Conservation (phyloP, 345 rosid species). For the Rhizophora apiculata region DNA sequence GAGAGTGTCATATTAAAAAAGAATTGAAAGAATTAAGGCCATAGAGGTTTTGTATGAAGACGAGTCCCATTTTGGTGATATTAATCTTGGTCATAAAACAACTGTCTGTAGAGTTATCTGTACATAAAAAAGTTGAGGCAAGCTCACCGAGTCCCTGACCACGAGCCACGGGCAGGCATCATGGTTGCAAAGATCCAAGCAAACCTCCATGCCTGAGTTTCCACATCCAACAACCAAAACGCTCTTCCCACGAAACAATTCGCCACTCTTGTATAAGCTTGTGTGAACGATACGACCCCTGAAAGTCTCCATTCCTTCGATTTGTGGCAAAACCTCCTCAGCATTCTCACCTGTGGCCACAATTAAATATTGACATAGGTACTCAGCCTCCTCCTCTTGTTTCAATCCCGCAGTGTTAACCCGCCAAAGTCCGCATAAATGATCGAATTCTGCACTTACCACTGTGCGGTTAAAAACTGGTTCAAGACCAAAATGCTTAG, state of each 20-base stretch:
- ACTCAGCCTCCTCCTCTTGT: conserved; percentile 37
- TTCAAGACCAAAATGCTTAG: conserved; percentile 35
- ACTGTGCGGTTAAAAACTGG: conserved; percentile 53
- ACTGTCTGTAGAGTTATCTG: not conserved
- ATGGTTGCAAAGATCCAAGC: conserved; percentile 78
- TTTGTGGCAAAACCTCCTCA: conserved; percentile 50
- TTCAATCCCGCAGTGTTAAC: conserved; percentile 43
- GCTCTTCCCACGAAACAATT: conserved; percentile 40
- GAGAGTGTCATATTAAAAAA: not conserved
- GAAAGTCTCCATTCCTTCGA: conserved; percentile 59
- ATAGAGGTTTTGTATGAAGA: not conserved
- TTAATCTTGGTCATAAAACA: not conserved
- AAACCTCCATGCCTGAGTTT: conserved; percentile 91
- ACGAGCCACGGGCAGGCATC: conserved; percentile 61
- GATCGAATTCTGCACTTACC: conserved; percentile 53
- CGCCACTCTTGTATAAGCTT: conserved; percentile 53
- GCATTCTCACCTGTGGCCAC: conserved; percentile 90
- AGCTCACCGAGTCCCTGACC: conserved; percentile 76
- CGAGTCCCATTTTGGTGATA: not conserved
- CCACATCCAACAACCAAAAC: conserved; percentile 94
- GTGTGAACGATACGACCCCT: conserved; percentile 58
- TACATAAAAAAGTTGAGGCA: not conserved
- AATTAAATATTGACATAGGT: conserved; percentile 58
- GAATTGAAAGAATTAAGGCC: not conserved
- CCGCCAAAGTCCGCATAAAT: conserved; percentile 45